These are phyloP conservation scores for Cryphonectria japonica DNA, from an alignment of 2,329 filamentous ascomycete genomes.

Conservation along the genomic window DNA sequence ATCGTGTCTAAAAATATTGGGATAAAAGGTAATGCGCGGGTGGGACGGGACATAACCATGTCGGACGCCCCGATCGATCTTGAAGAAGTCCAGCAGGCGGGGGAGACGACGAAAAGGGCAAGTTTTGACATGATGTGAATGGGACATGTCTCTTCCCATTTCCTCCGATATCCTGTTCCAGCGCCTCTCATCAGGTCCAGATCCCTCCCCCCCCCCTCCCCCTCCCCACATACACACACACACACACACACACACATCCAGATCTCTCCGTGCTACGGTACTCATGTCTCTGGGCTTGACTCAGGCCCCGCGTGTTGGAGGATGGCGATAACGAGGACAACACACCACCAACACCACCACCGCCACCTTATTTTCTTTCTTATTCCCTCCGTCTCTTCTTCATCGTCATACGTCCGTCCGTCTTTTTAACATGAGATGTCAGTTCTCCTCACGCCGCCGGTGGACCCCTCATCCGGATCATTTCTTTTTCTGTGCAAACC, in stretches of 20 bases:
- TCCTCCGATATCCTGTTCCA: background rate
- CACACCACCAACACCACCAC: background rate
- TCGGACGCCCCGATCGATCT: slow-evolving; percentile 4
- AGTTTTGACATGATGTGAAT: slow-evolving; percentile 1
- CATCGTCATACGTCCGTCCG: background rate
- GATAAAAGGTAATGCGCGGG: background rate
- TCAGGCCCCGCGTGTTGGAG: background rate
- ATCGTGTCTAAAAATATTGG: background rate
- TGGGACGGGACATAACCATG: background rate
- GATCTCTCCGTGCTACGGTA: background rate
- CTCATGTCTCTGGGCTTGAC: background rate
- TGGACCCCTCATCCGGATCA: background rate
- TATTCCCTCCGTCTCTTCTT: background rate
- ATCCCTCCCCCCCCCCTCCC: background rate
- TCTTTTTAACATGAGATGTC: background rate
- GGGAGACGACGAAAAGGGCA: background rate
- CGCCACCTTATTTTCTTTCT: background rate
- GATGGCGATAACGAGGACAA: background rate
- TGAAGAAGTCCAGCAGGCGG: background rate
- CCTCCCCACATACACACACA: background rate
- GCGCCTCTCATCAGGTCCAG: background rate
- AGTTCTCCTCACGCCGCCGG: background rate
- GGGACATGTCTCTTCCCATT: slow-evolving; percentile 1
- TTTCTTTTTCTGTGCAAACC: background rate
- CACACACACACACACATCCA: background rate